These are phyloP conservation scores for Pseudoperonospora humuli DNA, from an alignment of 352 stramenopile species.

Conservation along the genomic window DNA sequence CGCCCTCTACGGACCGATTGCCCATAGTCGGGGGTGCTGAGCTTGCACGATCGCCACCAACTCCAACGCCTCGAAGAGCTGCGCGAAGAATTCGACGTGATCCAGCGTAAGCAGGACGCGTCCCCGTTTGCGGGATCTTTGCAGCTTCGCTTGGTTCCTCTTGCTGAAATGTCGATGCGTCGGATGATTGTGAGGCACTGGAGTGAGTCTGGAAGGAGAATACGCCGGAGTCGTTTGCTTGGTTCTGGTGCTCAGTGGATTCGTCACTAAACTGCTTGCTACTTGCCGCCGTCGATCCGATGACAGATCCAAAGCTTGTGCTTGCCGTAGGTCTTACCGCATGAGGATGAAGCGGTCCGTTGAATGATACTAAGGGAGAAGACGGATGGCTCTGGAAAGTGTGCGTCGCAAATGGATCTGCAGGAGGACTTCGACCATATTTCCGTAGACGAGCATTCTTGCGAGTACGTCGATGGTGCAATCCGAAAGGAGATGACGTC, in stretches of 20 bases:
- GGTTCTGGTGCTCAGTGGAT: not conserved
- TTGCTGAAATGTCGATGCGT: not conserved
- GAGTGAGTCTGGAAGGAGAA: not conserved
- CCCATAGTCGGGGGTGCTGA: constrained; percentile 9
- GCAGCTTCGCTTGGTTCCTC: constrained; percentile 3
- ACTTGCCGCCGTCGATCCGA: not conserved
- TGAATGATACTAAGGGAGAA: constrained; percentile 1
- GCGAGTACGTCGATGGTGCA: constrained; percentile 15
- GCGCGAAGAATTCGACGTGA: constrained; percentile 28
- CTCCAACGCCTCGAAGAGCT: constrained; percentile 17
- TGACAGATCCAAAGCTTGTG: constrained; percentile 2
- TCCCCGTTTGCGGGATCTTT: constrained; percentile 1
- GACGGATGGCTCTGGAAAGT: constrained; percentile 22
- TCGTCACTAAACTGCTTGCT: not conserved
- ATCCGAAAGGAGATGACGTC: constrained; percentile 25
- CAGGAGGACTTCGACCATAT: constrained; percentile 23
- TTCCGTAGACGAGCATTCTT: constrained; percentile 26
- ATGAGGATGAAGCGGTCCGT: constrained; percentile 1
- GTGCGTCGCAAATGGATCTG: constrained; percentile 41
- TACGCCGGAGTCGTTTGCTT: not conserved
- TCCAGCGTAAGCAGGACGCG: constrained; percentile 15
- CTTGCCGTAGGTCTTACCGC: constrained; percentile 4
- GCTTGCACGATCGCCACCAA: constrained; percentile 4
- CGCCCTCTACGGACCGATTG: constrained; percentile 5
- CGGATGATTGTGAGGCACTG: not conserved